These are phyloP conservation scores for Penicillium crustosum DNA, from an alignment of 2,329 filamentous ascomycete genomes.

Conservation along the genomic window DNA sequence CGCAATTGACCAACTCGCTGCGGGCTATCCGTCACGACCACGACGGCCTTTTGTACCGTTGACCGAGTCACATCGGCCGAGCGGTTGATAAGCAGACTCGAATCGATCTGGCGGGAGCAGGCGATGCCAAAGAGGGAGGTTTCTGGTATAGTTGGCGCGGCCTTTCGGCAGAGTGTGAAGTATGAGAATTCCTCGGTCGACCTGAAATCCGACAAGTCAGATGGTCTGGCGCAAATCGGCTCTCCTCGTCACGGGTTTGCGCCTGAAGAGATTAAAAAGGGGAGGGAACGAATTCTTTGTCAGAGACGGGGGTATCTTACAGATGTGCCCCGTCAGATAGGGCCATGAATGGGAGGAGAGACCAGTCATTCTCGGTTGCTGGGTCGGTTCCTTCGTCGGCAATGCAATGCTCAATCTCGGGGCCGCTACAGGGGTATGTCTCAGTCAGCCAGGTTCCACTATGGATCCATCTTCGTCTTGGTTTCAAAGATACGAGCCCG, in stretches of 20 bases:
- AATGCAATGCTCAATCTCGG: slow-evolving; percentile 92
- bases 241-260: background rate
- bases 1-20: slow-evolving; percentile 87
- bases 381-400: slow-evolving; percentile 76
- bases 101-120: slow-evolving; percentile 88
- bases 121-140: slow-evolving; percentile 94
- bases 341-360: slow-evolving; percentile 91
- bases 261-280: background rate
- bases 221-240: slow-evolving; percentile 1
- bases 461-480: background rate
- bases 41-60: slow-evolving; percentile 96
- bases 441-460: background rate
- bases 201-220: slow-evolving; percentile 12
- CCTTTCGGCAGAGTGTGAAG: slow-evolving; percentile 76
- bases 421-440: slow-evolving; percentile 60
- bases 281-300: background rate
- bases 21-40: slow-evolving; percentile 88
- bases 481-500: background rate
- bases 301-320: slow-evolving; percentile 51
- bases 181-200: slow-evolving; percentile 97
- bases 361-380: slow-evolving; percentile 82
- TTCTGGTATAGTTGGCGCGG: slow-evolving; percentile 50
- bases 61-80: slow-evolving; percentile 91
- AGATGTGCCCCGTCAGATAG: slow-evolving; percentile 93
- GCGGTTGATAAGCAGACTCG: slow-evolving; percentile 71